Percentiles rank a stretch among this genome's conserved stretches.
phyloP scores from a whole-genome alignment of 2,329 filamentous ascomycete genomes.

The Aspergillus viridinutans region DNA sequence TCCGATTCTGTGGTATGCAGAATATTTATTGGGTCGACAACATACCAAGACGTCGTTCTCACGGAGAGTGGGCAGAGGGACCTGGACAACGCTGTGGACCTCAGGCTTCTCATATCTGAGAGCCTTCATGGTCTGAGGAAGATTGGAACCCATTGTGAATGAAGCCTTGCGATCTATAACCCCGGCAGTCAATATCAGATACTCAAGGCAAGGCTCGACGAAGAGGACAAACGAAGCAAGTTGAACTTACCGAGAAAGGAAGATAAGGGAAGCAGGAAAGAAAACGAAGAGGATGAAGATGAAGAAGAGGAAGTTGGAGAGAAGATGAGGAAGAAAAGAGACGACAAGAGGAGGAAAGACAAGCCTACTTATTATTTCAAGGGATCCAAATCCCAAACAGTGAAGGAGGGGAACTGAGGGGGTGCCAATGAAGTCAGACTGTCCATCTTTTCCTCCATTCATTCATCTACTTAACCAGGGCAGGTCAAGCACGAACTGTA shows the following conservation, averaged over 20 bases:
- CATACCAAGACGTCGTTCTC: slow-evolving; percentile 56
- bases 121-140: slow-evolving; percentile 59
- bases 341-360: not conserved
- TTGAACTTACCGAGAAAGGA: not conserved
- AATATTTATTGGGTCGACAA: not conserved
- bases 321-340: slow-evolving; percentile 2
- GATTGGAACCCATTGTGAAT: slow-evolving; percentile 32
- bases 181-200: not conserved
- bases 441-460: not conserved
- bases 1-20: not conserved
- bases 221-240: not conserved
- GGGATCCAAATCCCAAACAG: not conserved
- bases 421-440: not conserved
- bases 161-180: not conserved
- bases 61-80: slow-evolving; percentile 58
- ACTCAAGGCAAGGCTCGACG: not conserved
- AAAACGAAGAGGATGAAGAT: not conserved
- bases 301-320: not conserved
- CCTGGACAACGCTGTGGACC: slow-evolving; percentile 57
- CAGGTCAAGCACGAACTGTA: not conserved
- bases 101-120: slow-evolving; percentile 61
- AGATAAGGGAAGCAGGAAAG: not conserved
- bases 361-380: not conserved
- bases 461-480: too few species aligned
- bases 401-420: not conserved